Conservation (phyloP, 2,329 filamentous ascomycete genomes). For the Colletotrichum sp. region DNA sequence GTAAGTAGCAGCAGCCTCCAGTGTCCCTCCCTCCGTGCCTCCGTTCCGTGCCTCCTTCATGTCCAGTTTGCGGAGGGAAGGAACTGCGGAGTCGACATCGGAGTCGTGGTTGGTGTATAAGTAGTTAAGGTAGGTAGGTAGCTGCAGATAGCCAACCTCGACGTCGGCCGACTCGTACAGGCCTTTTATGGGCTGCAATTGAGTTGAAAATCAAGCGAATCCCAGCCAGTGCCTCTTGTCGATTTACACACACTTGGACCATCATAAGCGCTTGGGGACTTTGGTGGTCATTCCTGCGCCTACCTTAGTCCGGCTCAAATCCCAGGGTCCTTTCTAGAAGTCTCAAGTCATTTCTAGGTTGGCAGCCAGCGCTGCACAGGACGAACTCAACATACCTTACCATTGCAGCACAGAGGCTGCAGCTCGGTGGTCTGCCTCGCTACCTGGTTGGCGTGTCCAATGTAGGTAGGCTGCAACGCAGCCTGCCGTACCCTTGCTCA, state of each 20-base stretch:
- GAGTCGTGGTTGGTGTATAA: background rate
- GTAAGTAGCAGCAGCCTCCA: background rate
- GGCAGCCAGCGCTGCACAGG: background rate
- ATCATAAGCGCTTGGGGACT: background rate
- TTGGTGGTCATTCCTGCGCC: background rate
- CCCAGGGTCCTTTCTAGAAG: slow-evolving; percentile 6
- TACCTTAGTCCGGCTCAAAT: background rate
- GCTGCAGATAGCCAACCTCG: background rate
- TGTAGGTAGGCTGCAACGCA: background rate
- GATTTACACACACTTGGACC: background rate
- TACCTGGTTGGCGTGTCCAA: background rate
- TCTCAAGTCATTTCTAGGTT: background rate
- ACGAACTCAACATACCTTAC: background rate
- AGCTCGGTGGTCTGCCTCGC: background rate
- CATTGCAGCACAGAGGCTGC: background rate
- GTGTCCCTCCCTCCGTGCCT: too few species aligned
- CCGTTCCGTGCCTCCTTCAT: background rate
- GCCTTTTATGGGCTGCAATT: background rate
- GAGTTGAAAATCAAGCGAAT: background rate
- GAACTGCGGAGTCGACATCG: slow-evolving; percentile 1
- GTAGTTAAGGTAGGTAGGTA: background rate
- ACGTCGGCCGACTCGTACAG: background rate
- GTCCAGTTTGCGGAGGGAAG: background rate
- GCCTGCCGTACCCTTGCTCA: background rate
- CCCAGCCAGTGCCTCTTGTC: background rate